These are phyloP conservation scores for Fusarium nodosum DNA, from an alignment of 2,329 filamentous ascomycete species.

Conservation along the genomic window DNA sequence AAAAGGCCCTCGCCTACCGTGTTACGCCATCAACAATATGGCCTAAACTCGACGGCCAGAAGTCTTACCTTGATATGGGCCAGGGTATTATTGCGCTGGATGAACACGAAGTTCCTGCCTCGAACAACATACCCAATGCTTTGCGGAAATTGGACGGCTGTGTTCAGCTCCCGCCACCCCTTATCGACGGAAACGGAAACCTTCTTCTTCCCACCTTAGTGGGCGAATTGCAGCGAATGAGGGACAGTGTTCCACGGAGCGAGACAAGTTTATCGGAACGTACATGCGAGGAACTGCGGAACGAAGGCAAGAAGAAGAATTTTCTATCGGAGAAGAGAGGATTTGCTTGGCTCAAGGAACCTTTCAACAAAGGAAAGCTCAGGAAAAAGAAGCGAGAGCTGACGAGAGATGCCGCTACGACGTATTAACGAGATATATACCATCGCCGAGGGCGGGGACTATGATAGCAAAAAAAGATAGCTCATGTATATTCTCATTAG, in stretches of 20 bases:
- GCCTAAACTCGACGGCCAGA: slow-evolving; percentile 51
- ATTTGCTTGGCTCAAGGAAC: slow-evolving; percentile 30
- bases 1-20: slow-evolving; percentile 44
- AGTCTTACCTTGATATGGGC: slow-evolving; percentile 47
- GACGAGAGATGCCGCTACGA: slow-evolving; percentile 27
- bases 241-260: slow-evolving; percentile 13
- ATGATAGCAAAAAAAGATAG: background rate
- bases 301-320: background rate
- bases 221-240: slow-evolving; percentile 30
- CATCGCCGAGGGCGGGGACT: background rate
- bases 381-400: slow-evolving; percentile 35
- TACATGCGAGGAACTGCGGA: slow-evolving; percentile 19
- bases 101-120: slow-evolving; percentile 32
- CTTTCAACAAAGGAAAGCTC: slow-evolving; percentile 21
- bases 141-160: slow-evolving; percentile 42
- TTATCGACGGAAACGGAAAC: slow-evolving; percentile 30
- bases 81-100: slow-evolving; percentile 43
- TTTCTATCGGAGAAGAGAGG: slow-evolving; percentile 25
- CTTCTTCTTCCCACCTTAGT: slow-evolving; percentile 37
- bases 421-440: slow-evolving; percentile 3
- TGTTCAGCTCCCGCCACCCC: slow-evolving; percentile 48
- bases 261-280: slow-evolving; percentile 34
- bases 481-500: slow-evolving; percentile 7
- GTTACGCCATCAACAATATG: slow-evolving; percentile 53
- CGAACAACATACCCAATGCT: background rate